A percentile compares a stretch with the other conserved stretches of the same genome.
Evolutionary conservation across 768 basidiomycete species (phyloP).

Genomic region (Hemileccinum impolitum): DNA sequence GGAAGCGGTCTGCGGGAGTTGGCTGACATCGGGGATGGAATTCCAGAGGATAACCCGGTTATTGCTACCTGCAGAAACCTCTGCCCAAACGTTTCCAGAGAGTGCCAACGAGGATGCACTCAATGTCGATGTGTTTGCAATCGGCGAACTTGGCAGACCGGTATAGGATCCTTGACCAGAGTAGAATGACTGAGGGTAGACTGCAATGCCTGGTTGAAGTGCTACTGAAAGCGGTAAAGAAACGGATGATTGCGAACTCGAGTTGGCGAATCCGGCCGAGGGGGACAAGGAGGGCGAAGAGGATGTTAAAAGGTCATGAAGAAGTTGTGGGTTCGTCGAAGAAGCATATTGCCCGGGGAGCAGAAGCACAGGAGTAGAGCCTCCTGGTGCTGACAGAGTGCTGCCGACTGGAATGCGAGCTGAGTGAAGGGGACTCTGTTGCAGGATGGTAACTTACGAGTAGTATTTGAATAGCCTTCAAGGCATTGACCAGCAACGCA

Average conservation of each 20-base stretch:
- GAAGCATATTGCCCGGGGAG: constrained; percentile 77
- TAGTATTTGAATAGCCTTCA: constrained; percentile 71
- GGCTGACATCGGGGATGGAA: constrained; percentile 68
- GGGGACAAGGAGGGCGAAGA: constrained; percentile 56
- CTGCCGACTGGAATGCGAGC: constrained; percentile 55
- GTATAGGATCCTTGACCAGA: constrained; percentile 63
- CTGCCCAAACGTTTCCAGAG: constrained; percentile 67
- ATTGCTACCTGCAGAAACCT: constrained; percentile 53
- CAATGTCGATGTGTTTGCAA: constrained; percentile 46
- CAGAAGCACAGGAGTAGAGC: constrained; percentile 53
- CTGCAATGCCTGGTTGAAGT: constrained; percentile 62
- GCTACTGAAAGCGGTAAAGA: constrained; percentile 67
- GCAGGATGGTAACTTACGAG: constrained; percentile 43
- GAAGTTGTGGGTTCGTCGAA: constrained; percentile 66
- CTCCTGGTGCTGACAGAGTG: constrained; percentile 54
- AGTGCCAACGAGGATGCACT: constrained; percentile 61
- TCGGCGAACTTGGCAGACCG: constrained; percentile 48
- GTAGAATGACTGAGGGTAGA: constrained; percentile 62
- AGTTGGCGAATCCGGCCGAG: constrained; percentile 62
- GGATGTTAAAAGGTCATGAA: constrained; percentile 65
- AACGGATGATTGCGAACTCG: constrained; percentile 40
- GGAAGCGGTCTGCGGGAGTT: constrained; percentile 53
- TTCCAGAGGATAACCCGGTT: constrained; percentile 74
- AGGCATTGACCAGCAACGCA: constrained; percentile 90
- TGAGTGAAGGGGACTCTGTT: constrained; percentile 11